phyloP scores from a whole-genome alignment of 352 stramenopile genomes.

The Phytopythium sindhum region DNA sequence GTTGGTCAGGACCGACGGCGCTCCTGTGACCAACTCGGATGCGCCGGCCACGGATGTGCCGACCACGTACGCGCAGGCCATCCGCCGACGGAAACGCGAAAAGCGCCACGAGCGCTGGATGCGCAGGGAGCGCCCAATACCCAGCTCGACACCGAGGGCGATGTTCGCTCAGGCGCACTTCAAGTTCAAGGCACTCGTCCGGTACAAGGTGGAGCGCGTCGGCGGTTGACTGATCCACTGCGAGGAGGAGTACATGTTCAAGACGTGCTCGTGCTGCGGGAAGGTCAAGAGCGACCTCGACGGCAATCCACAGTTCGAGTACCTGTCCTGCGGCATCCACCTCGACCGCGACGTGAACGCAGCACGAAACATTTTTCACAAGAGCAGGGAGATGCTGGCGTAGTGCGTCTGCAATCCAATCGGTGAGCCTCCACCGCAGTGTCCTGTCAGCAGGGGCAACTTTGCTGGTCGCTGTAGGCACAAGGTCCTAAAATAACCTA shows the following conservation, averaged over 20 bases:
- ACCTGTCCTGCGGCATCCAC: not conserved
- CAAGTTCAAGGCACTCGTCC: constrained; percentile 12
- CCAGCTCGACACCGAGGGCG: constrained; percentile 11
- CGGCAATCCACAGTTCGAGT: constrained; percentile 6
- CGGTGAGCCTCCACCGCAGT: too few species aligned
- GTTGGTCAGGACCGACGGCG: too few species aligned
- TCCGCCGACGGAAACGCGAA: constrained; percentile 4
- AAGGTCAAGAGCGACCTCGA: constrained; percentile 8
- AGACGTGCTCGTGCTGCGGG: constrained; percentile 12
- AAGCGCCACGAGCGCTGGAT: too few species aligned
- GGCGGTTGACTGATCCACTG: constrained; percentile 11
- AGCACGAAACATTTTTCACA: too few species aligned
- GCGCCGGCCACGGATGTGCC: too few species aligned
- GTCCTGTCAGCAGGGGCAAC: not conserved
- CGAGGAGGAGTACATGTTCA: constrained; percentile 17
- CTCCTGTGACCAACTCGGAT: too few species aligned
- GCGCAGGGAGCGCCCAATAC: too few species aligned
- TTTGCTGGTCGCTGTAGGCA: not conserved
- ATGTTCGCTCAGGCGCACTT: constrained; percentile 15
- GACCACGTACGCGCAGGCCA: too few species aligned
- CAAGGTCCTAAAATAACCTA: not conserved
- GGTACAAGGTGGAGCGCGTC: constrained; percentile 12
- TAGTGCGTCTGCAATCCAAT: too few species aligned
- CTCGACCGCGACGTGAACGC: constrained; percentile 13
- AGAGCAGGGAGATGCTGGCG: too few species aligned